phyloP scores from a whole-genome alignment of 2,329 filamentous ascomycete species.

The Pseudogymnoascus sp. region DNA sequence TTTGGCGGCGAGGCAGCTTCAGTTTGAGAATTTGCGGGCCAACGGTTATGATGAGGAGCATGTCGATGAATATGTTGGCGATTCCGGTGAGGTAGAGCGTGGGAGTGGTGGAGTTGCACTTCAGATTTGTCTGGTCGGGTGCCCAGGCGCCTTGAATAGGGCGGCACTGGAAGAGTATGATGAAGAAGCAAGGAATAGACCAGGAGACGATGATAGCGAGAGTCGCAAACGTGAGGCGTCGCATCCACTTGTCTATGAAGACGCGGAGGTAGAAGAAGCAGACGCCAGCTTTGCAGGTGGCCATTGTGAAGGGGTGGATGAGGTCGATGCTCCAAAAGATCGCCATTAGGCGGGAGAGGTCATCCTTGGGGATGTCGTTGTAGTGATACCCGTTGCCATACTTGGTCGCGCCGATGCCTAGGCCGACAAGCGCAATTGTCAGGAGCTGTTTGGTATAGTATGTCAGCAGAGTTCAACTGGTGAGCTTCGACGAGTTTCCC shows the following conservation, averaged over 20 bases:
- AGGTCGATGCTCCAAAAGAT: constrained; percentile 34
- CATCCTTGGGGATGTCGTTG: neutral
- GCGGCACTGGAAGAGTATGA: constrained; percentile 41
- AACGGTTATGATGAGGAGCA: constrained; percentile 43
- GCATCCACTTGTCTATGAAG: constrained; percentile 33
- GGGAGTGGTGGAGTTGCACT: constrained; percentile 41
- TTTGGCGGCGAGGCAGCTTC: constrained; percentile 39
- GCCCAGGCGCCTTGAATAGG: constrained; percentile 48
- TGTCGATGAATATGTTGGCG: constrained; percentile 46
- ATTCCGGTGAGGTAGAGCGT: constrained; percentile 43
- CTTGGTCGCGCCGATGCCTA: neutral
- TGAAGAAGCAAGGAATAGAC: constrained; percentile 4
- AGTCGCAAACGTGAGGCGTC: neutral
- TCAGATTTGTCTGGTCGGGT: constrained; percentile 40
- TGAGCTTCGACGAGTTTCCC: neutral
- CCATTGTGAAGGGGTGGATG: constrained; percentile 39
- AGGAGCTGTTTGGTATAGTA: neutral
- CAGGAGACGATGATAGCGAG: neutral
- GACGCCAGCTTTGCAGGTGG: constrained; percentile 42
- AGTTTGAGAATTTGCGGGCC: constrained; percentile 36
- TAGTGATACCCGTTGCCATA: neutral
- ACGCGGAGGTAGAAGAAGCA: constrained; percentile 48
- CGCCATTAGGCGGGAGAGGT: neutral
- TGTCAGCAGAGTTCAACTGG: neutral
- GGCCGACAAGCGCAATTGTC: neutral